Percentiles rank a stretch among this genome's conserved stretches.
Evolutionary conservation across 169 alveolate species (phyloP).

Genomic region (Neospora caninum): DNA sequence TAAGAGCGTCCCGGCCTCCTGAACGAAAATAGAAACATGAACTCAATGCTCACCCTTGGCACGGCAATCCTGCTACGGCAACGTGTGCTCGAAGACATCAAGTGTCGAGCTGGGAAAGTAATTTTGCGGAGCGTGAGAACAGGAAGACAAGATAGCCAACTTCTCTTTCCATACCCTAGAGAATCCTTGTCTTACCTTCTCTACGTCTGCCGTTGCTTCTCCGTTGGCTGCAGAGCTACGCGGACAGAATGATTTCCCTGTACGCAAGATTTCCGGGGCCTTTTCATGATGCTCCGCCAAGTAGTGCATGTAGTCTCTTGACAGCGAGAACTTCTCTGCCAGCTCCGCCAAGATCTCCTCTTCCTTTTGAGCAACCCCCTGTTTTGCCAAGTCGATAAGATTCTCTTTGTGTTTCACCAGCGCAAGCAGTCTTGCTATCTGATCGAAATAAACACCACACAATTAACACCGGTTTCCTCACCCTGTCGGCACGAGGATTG

Average conservation of each 20-base stretch:
- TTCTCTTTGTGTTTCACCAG: neutral
- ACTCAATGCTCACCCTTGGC: too few species aligned
- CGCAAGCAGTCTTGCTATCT: neutral
- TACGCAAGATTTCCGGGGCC: slow-evolving; percentile 17
- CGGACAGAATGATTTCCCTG: neutral
- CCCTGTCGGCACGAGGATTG: too few species aligned
- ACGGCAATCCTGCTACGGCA: too few species aligned
- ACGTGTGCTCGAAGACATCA: too few species aligned
- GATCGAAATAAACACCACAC: neutral
- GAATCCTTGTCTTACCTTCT: neutral
- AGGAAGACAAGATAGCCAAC: too few species aligned
- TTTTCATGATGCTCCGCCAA: slow-evolving; percentile 18
- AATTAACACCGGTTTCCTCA: too few species aligned
- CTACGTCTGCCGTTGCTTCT: neutral
- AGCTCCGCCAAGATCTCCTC: neutral
- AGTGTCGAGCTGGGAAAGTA: too few species aligned
- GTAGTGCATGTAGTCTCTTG: neutral
- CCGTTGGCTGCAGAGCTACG: neutral
- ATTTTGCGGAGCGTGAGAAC: too few species aligned
- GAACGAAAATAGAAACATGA: too few species aligned
- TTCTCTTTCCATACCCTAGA: too few species aligned
- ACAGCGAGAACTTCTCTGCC: slow-evolving; percentile 14
- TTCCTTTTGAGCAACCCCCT: slow-evolving; percentile 15
- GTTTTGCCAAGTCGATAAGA: neutral
- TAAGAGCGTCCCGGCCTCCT: too few species aligned